Percentiles rank a stretch among this genome's conserved stretches.
Conservation (phyloP, 768 basidiomycete genomes). For the Rhizopogon salebrosus region DNA sequence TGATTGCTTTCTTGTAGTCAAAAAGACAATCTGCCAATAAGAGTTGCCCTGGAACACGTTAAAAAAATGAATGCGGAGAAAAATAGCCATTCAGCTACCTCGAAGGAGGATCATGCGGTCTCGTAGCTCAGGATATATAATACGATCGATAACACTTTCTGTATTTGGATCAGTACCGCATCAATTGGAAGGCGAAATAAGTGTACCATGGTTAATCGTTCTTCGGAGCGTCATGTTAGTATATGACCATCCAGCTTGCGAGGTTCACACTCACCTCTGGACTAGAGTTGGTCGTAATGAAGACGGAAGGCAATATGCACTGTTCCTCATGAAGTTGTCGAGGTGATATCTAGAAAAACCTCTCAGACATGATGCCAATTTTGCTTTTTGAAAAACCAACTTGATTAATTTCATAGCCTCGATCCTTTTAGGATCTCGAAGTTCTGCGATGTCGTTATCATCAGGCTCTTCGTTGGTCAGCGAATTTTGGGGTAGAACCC, state of each 20-base stretch:
- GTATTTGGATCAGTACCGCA: slow-evolving; percentile 10
- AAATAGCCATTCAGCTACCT: slow-evolving; percentile 41
- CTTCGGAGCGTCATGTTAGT: slow-evolving; percentile 31
- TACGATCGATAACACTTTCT: slow-evolving; percentile 90
- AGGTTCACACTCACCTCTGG: slow-evolving; percentile 51
- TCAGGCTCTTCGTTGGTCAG: slow-evolving; percentile 38
- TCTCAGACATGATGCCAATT: slow-evolving; percentile 4
- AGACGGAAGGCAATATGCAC: slow-evolving; percentile 81
- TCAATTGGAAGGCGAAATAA: not conserved
- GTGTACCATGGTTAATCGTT: slow-evolving; percentile 78
- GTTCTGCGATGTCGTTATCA: slow-evolving; percentile 46
- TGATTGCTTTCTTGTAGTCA: slow-evolving; percentile 63
- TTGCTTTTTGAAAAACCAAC: slow-evolving; percentile 45
- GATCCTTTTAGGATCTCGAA: slow-evolving; percentile 58
- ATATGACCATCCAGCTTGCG: not conserved
- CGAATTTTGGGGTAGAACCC: slow-evolving; percentile 12
- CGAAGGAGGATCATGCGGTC: slow-evolving; percentile 87
- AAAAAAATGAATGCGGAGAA: slow-evolving; percentile 5
- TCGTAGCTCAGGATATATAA: slow-evolving; percentile 84
- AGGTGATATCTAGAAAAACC: slow-evolving; percentile 67
- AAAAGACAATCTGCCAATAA: slow-evolving; percentile 77
- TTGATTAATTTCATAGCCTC: slow-evolving; percentile 82
- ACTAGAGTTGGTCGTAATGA: slow-evolving; percentile 86
- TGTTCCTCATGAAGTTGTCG: slow-evolving; percentile 84
- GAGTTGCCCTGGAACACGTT: slow-evolving; percentile 52